Conservation (phyloP, 2,329 filamentous ascomycete genomes). For the Fusarium illudens region DNA sequence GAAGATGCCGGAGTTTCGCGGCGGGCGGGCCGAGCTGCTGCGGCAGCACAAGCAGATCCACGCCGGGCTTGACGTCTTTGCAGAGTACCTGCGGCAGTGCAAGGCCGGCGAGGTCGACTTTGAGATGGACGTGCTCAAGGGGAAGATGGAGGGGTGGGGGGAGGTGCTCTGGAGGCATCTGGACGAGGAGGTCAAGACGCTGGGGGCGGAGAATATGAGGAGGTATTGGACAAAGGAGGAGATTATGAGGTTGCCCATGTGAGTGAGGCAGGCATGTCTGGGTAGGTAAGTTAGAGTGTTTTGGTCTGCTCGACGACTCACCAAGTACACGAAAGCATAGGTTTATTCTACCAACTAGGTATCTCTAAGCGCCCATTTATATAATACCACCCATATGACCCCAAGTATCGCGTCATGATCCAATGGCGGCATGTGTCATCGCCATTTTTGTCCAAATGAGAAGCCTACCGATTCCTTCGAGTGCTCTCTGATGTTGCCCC, state of each 20-base stretch:
- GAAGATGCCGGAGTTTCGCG: slow-evolving; percentile 80
- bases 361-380: slow-evolving; percentile 15
- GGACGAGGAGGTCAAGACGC: slow-evolving; percentile 80
- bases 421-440: slow-evolving; percentile 18
- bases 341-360: slow-evolving; percentile 4
- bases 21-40: slow-evolving; percentile 66
- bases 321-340: slow-evolving; percentile 3
- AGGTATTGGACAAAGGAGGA: slow-evolving; percentile 82
- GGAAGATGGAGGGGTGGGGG: slow-evolving; percentile 80
- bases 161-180: slow-evolving; percentile 82
- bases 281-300: neutral
- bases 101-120: slow-evolving; percentile 68
- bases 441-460: slow-evolving; percentile 7
- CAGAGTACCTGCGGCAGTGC: slow-evolving; percentile 71
- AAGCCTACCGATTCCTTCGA: neutral
- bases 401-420: neutral
- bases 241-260: slow-evolving; percentile 76
- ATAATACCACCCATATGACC: neutral
- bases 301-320: slow-evolving; percentile 3
- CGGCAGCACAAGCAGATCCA: slow-evolving; percentile 84
- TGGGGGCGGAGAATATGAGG: slow-evolving; percentile 89
- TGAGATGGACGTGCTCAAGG: slow-evolving; percentile 67
- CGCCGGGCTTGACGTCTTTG: slow-evolving; percentile 72
- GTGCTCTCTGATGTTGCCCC: neutral
- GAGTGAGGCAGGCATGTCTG: slow-evolving; percentile 19